Conservation (phyloP, 2,329 filamentous ascomycete genomes). For the Xylaria arbuscula region DNA sequence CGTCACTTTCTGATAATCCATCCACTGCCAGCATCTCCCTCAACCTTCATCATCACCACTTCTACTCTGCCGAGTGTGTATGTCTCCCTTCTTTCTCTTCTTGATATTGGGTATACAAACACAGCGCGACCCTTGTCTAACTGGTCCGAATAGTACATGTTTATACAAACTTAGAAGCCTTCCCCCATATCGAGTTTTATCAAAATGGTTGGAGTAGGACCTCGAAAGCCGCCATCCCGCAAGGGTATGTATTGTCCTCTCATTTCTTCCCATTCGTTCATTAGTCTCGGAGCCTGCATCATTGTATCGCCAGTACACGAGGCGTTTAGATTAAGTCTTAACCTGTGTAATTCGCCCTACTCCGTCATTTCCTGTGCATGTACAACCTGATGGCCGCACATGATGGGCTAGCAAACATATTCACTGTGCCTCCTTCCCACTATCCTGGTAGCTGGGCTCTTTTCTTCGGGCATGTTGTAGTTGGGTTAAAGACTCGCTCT, state of each 20-base stretch:
- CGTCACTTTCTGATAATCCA: not conserved
- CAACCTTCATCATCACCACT: slow-evolving; percentile 12
- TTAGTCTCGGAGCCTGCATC: slow-evolving; percentile 8
- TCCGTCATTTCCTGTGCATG: not conserved
- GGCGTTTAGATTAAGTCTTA: not conserved
- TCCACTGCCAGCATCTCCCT: slow-evolving; percentile 18
- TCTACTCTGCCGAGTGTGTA: not conserved
- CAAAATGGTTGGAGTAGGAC: slow-evolving; percentile 65
- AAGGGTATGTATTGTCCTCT: slow-evolving; percentile 70
- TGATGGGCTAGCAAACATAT: not conserved
- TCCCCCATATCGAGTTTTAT: slow-evolving; percentile 33
- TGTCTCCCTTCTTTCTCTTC: slow-evolving; percentile 1
- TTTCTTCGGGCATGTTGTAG: slow-evolving; percentile 1
- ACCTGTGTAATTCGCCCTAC: slow-evolving; percentile 4
- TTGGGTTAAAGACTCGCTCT: not conserved
- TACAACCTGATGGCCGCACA: not conserved
- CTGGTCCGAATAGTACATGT: slow-evolving; percentile 6
- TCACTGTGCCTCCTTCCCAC: slow-evolving; percentile 19
- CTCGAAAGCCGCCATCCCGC: slow-evolving; percentile 62
- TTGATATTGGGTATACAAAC: not conserved
- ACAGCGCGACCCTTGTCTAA: not conserved
- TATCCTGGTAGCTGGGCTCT: slow-evolving; percentile 4
- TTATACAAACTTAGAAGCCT: slow-evolving; percentile 43
- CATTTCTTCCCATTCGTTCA: slow-evolving; percentile 13
- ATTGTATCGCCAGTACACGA: not conserved